These are phyloP conservation scores for Acanthamoeba divionensis DNA, from an alignment of 208 protist genomes.

Conservation along the genomic window DNA sequence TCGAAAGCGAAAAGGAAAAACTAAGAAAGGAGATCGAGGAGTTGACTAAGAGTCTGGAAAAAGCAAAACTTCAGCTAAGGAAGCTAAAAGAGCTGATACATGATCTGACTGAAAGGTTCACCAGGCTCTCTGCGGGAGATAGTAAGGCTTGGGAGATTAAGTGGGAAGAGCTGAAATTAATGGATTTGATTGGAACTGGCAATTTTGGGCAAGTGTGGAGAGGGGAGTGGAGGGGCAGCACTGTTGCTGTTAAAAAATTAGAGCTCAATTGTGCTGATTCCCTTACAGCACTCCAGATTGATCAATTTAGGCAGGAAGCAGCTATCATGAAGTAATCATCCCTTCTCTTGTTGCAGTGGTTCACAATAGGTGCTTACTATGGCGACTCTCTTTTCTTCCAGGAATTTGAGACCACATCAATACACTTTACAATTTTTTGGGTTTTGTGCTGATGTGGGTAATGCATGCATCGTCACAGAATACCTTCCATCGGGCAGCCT, in stretches of 20 bases:
- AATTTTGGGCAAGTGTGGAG: conserved; percentile 46
- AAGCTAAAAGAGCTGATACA: too few species aligned
- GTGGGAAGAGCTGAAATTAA: conserved; percentile 26
- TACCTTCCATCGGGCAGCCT: conserved; percentile 21
- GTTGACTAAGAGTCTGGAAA: too few species aligned
- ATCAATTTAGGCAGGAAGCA: not conserved
- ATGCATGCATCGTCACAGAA: conserved; percentile 48
- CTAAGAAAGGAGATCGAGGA: too few species aligned
- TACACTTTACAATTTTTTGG: conserved; percentile 45
- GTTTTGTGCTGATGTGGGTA: not conserved
- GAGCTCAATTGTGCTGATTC: too few species aligned
- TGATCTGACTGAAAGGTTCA: too few species aligned
- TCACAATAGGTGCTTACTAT: not conserved
- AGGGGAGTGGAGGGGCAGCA: not conserved
- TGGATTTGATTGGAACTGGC: conserved; percentile 32
- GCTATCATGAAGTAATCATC: not conserved
- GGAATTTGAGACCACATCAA: conserved; percentile 44
- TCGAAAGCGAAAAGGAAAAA: not conserved
- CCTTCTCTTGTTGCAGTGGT: not conserved
- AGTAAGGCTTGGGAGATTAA: conserved; percentile 14
- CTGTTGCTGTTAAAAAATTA: too few species aligned
- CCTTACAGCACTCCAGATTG: not conserved
- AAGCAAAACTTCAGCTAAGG: too few species aligned
- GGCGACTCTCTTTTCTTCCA: not conserved
- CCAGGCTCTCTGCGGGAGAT: too few species aligned